Percentiles rank a stretch among this genome's conserved stretches.
These are phyloP conservation scores for Meyerozyma smithsonii DNA, from an alignment of 1,139 yeast genomes.

Conservation along the genomic window DNA sequence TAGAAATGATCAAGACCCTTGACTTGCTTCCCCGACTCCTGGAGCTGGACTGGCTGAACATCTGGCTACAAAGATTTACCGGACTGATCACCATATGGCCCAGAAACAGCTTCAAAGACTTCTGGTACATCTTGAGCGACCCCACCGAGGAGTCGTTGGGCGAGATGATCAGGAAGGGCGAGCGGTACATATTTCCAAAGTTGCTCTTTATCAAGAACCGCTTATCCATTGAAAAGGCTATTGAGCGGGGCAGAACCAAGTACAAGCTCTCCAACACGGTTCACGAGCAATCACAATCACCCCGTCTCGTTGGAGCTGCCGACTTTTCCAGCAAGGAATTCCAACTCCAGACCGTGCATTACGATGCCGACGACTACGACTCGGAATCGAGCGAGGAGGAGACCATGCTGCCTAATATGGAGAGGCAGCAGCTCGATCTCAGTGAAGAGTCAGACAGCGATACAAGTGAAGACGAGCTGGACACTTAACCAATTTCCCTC, in stretches of 20 bases:
- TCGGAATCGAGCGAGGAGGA: slow-evolving; percentile 1
- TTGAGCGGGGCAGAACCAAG: slow-evolving; percentile 44
- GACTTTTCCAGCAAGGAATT: neutral
- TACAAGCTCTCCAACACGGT: slow-evolving; percentile 15
- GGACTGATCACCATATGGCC: slow-evolving; percentile 82
- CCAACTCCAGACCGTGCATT: neutral
- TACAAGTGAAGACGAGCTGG: neutral
- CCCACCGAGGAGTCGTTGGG: slow-evolving; percentile 57
- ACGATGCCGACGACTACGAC: slow-evolving; percentile 1
- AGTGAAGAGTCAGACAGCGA: neutral
- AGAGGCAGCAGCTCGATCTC: neutral
- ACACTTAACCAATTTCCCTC: neutral
- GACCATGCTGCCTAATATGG: neutral
- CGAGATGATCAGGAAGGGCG: slow-evolving; percentile 59
- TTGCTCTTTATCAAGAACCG: slow-evolving; percentile 62
- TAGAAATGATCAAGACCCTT: slow-evolving; percentile 58
- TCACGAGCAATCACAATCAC: neutral
- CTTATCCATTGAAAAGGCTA: slow-evolving; percentile 57
- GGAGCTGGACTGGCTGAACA: slow-evolving; percentile 78
- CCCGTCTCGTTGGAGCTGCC: neutral
- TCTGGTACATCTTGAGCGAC: slow-evolving; percentile 62
- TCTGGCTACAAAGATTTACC: slow-evolving; percentile 69
- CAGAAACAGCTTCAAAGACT: slow-evolving; percentile 52
- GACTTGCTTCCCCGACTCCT: slow-evolving; percentile 64
- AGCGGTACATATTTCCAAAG: slow-evolving; percentile 63